Evolutionary conservation across 2,329 filamentous ascomycete species (phyloP).

Genomic region (Thyridium curvatum): DNA sequence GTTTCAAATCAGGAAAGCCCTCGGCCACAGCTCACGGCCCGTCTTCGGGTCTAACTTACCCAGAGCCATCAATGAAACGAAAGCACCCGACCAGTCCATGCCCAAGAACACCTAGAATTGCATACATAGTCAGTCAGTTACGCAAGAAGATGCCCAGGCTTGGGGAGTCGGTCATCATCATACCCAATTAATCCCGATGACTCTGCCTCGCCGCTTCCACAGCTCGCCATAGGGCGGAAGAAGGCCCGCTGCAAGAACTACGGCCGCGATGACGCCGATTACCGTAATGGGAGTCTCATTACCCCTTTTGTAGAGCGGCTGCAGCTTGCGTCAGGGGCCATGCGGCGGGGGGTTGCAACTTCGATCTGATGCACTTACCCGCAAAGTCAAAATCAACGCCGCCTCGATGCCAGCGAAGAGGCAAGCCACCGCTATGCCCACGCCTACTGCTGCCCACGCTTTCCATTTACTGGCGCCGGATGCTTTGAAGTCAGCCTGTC

Average conservation of each 20-base stretch:
- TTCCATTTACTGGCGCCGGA: conserved; percentile 31
- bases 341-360: too few relatives aligned
- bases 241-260: conserved; percentile 50
- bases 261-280: conserved; percentile 50
- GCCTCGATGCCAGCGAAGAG: conserved; percentile 48
- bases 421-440: conserved; percentile 30
- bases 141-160: too few relatives aligned
- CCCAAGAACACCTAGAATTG: conserved; percentile 42
- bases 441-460: conserved; percentile 34
- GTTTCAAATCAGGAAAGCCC: conserved; percentile 9
- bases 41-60: conserved; percentile 27
- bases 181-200: conserved; percentile 52
- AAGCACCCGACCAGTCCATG: conserved; percentile 54
- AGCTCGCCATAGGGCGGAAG: conserved; percentile 57
- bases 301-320: conserved; percentile 49
- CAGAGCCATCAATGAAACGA: conserved; percentile 58
- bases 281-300: conserved; percentile 46
- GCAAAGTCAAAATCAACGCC: conserved; percentile 49
- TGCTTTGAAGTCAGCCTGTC: neutral
- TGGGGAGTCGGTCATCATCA: too few relatives aligned
- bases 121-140: too few relatives aligned
- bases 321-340: conserved; percentile 6
- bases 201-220: conserved; percentile 53
- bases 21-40: neutral
- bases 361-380: conserved; percentile 38